A percentile compares a stretch with the other conserved stretches of the same genome.
These are phyloP conservation scores for Amaranthus cruentus DNA, from an alignment of 148 eudicot species.

Conservation along the genomic window DNA sequence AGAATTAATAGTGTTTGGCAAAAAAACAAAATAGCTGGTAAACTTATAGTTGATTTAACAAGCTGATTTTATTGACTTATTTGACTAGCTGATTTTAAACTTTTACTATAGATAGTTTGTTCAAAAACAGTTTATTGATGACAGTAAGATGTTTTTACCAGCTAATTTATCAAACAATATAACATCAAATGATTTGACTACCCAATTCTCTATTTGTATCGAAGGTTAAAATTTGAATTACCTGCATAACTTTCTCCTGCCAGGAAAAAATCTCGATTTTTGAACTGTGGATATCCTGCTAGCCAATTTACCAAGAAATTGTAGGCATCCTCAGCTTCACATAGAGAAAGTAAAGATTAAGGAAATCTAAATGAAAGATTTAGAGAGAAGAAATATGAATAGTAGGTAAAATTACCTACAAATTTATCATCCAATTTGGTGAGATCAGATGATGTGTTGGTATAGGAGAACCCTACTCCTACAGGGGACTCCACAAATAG, in stretches of 20 bases:
- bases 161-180: no score
- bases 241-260: constrained; percentile 86
- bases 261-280: constrained; percentile 43
- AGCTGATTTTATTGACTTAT: no score
- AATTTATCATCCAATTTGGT: constrained; percentile 42
- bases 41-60: no score
- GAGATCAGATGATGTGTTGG: constrained; percentile 59
- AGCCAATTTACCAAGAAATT: constrained; percentile 64
- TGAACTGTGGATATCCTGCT: constrained; percentile 43
- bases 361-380: background rate
- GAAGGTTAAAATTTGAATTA: background rate
- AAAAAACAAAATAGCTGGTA: no score
- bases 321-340: constrained; percentile 59
- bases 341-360: background rate
- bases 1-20: no score
- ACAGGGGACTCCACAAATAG: constrained; percentile 64
- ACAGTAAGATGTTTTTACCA: no score
- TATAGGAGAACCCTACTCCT: constrained; percentile 74
- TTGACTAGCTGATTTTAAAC: no score
- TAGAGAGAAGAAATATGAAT: background rate
- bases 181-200: no score
- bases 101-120: no score
- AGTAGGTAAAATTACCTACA: constrained; percentile 37
- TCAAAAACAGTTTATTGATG: no score
- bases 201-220: no score